These are phyloP conservation scores for Euphorbia pulcherrima DNA, from an alignment of 345 rosid species.

Conservation along the genomic window DNA sequence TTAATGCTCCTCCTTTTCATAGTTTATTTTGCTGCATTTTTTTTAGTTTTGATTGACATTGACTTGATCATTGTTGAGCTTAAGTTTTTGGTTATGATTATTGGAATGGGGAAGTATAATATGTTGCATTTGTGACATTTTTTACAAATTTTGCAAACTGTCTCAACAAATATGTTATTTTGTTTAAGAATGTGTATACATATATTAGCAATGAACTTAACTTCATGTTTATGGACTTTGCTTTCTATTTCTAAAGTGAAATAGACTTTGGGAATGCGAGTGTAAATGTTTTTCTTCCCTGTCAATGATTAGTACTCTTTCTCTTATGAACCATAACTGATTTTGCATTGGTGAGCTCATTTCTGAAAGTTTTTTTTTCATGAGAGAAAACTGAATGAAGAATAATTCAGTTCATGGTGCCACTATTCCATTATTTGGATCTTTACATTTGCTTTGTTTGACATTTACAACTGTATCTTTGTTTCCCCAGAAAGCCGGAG, in stretches of 20 bases:
- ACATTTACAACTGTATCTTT: neutral
- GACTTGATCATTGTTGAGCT: neutral
- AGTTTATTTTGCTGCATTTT: neutral
- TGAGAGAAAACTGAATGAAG: neutral
- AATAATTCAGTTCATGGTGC: neutral
- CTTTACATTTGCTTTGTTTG: neutral
- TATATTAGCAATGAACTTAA: neutral
- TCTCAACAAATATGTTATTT: neutral
- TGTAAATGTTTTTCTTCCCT: neutral
- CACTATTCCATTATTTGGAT: neutral
- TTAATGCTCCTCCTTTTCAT: neutral
- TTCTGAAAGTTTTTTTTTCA: conserved; percentile 3
- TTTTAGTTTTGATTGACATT: neutral
- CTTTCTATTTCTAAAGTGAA: neutral
- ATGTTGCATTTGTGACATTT: neutral
- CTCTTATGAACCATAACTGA: neutral
- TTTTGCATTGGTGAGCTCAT: conserved; percentile 2
- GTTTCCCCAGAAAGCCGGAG: conserved; percentile 59
- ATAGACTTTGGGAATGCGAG: neutral
- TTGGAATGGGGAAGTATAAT: neutral
- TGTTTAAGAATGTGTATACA: neutral
- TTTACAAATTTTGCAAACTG: neutral
- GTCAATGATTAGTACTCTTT: neutral
- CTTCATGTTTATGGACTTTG: neutral
- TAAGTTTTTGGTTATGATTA: neutral